Base-by-base conservation (phyloP, 352 stramenopile genomes). In the Phytophthora idaei region DNA sequence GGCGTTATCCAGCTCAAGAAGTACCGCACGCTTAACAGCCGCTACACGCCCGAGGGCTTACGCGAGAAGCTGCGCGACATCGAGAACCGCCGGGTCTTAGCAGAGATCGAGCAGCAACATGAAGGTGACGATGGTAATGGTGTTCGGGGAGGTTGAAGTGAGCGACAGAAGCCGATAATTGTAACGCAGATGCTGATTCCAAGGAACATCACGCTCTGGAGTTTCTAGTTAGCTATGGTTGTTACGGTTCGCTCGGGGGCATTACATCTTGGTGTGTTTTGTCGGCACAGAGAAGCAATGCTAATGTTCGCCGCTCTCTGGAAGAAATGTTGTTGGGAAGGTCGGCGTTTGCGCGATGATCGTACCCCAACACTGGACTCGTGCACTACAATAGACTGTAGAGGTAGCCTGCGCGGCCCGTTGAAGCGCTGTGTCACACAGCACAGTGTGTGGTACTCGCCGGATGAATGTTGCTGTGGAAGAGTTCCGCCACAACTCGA, bases 1-100 rank as follows among this genome's bases (percentile, higher is more conserved):
- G 97, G 89, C n/a, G 90, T 99, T 14, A 98, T 98, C 71, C 89
- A 98, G 81, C 79, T 99, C 29, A 98, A 99, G 68, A 99, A 99
- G 71, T 99, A 99, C 74, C 84, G 97, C 53, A 90, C 94, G 48
- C 88, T 99, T 70, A 97, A 98, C 58, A 81, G 76, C 57, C 78
- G 95, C 55, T 99, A 99, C 69, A 95, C 87, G 31, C 71, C 85
- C 9, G 83, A 90, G 57, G 85, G 93, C 60, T 71, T 93, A 67
- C 83, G 80, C 27, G 80, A 90, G 57, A 77, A 81, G 50, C 64
- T 90, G 65, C 77, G 80, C 37, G 75, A 76, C 29, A 75, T 89
- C 44, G 76, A 89, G 64, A 73, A 79, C 17, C 57, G 74, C 17
- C 63, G 63, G 0, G 27, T 76, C 15, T 28, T 79, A 42, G 65